Evolutionary conservation across 2,329 filamentous ascomycete species (phyloP).

Genomic region (Phialophora tarda): DNA sequence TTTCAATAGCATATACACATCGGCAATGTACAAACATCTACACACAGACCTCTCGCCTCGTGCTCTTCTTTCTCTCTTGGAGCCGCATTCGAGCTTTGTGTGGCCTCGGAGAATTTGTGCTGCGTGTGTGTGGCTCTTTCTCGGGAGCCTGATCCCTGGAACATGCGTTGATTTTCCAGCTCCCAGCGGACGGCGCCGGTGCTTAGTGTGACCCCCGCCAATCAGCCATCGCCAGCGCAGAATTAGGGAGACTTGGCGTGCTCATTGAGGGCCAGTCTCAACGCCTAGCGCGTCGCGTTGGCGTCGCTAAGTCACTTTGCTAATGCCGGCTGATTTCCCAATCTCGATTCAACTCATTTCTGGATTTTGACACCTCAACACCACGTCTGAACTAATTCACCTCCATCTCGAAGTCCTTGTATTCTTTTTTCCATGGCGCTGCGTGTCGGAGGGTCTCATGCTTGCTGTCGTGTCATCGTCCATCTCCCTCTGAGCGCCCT

Average conservation of each 20-base stretch:
- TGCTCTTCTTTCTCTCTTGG: neutral
- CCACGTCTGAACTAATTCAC: slow-evolving; percentile 12
- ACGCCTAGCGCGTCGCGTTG: slow-evolving; percentile 31
- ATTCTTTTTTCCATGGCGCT: slow-evolving; percentile 34
- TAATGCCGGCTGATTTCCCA: slow-evolving; percentile 31
- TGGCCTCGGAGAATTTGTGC: slow-evolving; percentile 15
- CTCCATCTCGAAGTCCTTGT: slow-evolving; percentile 4
- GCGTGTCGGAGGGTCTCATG: slow-evolving; percentile 12
- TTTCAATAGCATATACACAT: neutral
- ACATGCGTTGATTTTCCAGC: slow-evolving; percentile 16
- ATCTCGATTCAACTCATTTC: slow-evolving; percentile 26
- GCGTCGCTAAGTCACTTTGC: slow-evolving; percentile 4
- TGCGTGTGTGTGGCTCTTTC: slow-evolving; percentile 4
- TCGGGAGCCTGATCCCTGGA: slow-evolving; percentile 15
- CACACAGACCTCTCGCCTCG: neutral
- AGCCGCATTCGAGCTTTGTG: neutral
- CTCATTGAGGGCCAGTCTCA: neutral
- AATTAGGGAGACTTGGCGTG: slow-evolving; percentile 8
- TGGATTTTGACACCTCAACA: slow-evolving; percentile 32
- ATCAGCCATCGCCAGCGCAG: slow-evolving; percentile 11
- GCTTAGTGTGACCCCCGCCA: slow-evolving; percentile 6
- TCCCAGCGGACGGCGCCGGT: slow-evolving; percentile 16
- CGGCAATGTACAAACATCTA: neutral
- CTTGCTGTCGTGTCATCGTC: slow-evolving; percentile 4
- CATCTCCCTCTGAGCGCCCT: slow-evolving; percentile 13